Evolutionary conservation across 23 red algal species (phyloP).

Genomic region (Gracilaria domingensis): DNA sequence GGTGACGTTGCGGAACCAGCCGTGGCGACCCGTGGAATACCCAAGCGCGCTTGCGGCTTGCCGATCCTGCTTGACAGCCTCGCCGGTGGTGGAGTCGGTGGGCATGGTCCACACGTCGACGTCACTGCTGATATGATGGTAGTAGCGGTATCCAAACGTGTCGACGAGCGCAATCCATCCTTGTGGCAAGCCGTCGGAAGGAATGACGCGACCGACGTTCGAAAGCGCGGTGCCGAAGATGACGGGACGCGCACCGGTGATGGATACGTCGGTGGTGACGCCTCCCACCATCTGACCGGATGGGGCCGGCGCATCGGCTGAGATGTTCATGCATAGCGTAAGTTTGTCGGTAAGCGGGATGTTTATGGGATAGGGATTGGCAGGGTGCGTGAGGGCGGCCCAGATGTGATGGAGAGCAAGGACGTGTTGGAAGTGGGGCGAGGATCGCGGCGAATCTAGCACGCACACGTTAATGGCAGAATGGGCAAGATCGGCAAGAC

Average conservation of each 20-base stretch:
- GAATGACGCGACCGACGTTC: background rate
- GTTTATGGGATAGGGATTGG: background rate
- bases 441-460: background rate
- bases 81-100: background rate
- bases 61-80: conserved; percentile 18
- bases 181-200: background rate
- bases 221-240: conserved; percentile 56
- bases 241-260: conserved; percentile 66
- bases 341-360: background rate
- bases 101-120: conserved; percentile 54
- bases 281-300: conserved; percentile 70
- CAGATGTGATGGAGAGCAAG: conserved; percentile 24
- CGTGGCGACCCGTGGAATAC: background rate
- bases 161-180: conserved; percentile 59
- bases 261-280: conserved; percentile 62
- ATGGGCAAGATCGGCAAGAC: background rate
- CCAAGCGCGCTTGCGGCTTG: background rate
- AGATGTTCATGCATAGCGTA: conserved; percentile 3
- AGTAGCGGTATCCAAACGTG: conserved; percentile 63
- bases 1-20: background rate
- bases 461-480: background rate
- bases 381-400: conserved; percentile 30
- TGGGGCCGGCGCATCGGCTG: conserved; percentile 13
- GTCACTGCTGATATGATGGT: conserved; percentile 12
- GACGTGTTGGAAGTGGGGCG: background rate